Evolutionary conservation across 2,329 filamentous ascomycete genomes (phyloP).

Genomic region (Diaporthe vexans): DNA sequence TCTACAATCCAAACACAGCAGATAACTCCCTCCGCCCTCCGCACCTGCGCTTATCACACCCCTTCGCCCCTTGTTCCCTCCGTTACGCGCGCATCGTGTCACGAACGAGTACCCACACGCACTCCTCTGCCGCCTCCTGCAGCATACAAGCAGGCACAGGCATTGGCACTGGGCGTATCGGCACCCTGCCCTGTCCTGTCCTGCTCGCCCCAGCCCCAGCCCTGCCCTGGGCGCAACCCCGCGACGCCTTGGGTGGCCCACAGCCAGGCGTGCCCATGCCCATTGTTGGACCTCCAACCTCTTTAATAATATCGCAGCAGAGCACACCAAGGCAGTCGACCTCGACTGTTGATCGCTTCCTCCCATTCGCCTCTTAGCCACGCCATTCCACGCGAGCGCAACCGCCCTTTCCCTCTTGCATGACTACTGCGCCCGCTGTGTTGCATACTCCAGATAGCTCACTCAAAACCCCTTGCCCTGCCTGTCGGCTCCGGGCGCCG

Average conservation of each 20-base stretch:
- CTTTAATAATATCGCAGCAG: constrained; percentile 31
- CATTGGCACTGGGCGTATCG: background rate
- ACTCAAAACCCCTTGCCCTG: constrained; percentile 34
- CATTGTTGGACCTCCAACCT: constrained; percentile 31
- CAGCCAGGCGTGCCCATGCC: constrained; percentile 27
- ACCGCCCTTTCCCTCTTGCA: constrained; percentile 26
- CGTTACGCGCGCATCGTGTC: background rate
- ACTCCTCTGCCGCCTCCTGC: constrained; percentile 17
- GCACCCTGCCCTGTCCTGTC: constrained; percentile 13
- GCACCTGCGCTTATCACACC: background rate
- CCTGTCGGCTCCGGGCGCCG: constrained; percentile 45
- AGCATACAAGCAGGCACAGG: constrained; percentile 7
- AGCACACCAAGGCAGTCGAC: constrained; percentile 6
- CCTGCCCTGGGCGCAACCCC: constrained; percentile 25
- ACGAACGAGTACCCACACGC: constrained; percentile 11
- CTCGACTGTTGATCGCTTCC: constrained; percentile 7
- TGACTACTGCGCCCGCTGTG: constrained; percentile 39
- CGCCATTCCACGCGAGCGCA: constrained; percentile 3
- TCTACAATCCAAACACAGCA: background rate
- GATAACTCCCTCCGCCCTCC: background rate
- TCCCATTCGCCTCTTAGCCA: constrained; percentile 14
- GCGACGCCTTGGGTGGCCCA: constrained; percentile 16
- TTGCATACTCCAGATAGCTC: constrained; percentile 41
- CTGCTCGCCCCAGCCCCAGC: background rate
- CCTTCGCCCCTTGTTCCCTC: background rate